Evolutionary conservation across 1,139 yeast species (phyloP).

Genomic region (Yamadazyma oceani): DNA sequence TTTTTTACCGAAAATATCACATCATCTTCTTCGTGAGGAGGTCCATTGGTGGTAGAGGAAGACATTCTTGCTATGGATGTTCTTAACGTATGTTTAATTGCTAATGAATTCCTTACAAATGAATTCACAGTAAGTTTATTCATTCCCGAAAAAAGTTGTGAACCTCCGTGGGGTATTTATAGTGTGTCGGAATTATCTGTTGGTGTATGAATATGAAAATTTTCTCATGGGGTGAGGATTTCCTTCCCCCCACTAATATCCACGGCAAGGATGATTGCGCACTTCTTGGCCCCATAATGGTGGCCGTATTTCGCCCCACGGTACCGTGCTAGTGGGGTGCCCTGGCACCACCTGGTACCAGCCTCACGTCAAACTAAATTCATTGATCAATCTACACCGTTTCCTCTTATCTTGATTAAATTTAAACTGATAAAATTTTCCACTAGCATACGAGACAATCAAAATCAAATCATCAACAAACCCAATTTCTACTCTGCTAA

Average conservation of each 20-base stretch:
- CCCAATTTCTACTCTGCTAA: conserved; percentile 38
- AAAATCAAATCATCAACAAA: conserved; percentile 34
- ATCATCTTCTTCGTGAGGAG: conserved; percentile 22
- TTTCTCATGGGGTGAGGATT: not conserved
- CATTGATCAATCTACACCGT: conserved; percentile 32
- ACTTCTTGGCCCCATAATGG: too few relatives aligned
- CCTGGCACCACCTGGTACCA: too few relatives aligned
- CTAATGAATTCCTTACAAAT: not conserved
- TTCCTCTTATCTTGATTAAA: conserved; percentile 28
- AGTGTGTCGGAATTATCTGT: not conserved
- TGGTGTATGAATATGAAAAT: conserved; percentile 1
- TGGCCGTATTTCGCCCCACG: too few relatives aligned
- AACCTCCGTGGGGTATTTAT: conserved; percentile 1
- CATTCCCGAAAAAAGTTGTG: too few relatives aligned
- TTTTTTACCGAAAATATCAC: conserved; percentile 65
- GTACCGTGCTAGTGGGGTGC: too few relatives aligned
- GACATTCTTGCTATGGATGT: not conserved
- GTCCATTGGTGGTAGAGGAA: not conserved
- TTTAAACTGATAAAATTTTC: conserved; percentile 42
- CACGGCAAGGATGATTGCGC: too few relatives aligned
- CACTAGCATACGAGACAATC: conserved; percentile 42
- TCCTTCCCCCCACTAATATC: too few relatives aligned
- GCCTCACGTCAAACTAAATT: conserved; percentile 11
- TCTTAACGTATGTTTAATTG: not conserved
- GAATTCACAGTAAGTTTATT: too few relatives aligned